phyloP scores from a whole-genome alignment of 2,329 filamentous ascomycete species.

The Sarocladium strictum region DNA sequence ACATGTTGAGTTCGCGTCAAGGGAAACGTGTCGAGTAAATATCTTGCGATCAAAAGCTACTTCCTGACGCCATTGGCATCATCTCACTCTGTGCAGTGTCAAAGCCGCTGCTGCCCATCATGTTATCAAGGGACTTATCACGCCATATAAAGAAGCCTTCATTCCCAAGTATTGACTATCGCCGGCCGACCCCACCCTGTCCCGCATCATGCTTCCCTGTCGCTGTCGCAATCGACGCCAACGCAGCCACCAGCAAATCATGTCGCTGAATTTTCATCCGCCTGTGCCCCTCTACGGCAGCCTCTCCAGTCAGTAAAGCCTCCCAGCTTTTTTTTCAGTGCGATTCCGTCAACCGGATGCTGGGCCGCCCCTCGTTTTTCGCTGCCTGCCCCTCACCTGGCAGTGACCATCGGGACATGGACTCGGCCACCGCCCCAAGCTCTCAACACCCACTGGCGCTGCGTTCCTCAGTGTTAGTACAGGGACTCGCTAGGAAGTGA shows the following conservation, averaged over 20 bases:
- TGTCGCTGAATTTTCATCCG: background rate
- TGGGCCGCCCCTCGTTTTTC: constrained; percentile 3
- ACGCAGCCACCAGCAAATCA: constrained; percentile 3
- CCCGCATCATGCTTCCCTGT: constrained; percentile 5
- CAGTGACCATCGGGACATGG: constrained; percentile 4
- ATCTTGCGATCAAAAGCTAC: background rate
- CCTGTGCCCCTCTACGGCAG: constrained; percentile 2
- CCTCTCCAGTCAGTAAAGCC: background rate
- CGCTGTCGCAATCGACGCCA: constrained; percentile 9
- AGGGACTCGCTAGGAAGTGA: background rate
- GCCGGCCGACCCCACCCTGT: background rate
- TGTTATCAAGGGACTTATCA: background rate
- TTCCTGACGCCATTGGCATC: constrained; percentile 1
- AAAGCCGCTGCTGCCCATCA: background rate
- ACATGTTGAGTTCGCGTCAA: background rate
- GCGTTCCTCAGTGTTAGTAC: background rate
- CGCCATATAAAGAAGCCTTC: background rate
- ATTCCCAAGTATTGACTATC: background rate
- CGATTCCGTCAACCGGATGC: background rate
- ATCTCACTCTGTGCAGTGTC: background rate
- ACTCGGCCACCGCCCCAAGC: background rate
- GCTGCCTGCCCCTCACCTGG: constrained; percentile 3
- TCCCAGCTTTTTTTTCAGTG: constrained; percentile 2
- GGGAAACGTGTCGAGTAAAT: background rate
- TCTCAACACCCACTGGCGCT: background rate